These are phyloP conservation scores for Hippophae rhamnoides DNA, from an alignment of 306 rosid species.

Conservation along the genomic window DNA sequence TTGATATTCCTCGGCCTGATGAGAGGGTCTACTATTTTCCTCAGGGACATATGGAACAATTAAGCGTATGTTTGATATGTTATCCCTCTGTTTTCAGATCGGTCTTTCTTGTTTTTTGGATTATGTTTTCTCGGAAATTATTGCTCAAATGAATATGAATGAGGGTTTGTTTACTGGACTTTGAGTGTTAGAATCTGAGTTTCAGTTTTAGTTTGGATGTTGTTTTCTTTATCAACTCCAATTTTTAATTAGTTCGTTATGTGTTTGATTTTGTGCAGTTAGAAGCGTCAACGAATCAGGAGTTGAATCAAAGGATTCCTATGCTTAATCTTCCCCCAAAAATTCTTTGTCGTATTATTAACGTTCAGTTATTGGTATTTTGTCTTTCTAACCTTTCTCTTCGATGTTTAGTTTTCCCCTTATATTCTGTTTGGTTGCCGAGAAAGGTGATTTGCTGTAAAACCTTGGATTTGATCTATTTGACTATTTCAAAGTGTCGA, in stretches of 20 bases:
- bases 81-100: constrained; percentile 15
- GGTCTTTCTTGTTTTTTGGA: constrained; percentile 3
- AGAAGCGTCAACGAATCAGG: constrained; percentile 85
- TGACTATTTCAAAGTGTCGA: background rate
- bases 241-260: constrained; percentile 1
- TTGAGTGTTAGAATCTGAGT: background rate
- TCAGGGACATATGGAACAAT: constrained; percentile 97
- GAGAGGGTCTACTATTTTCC: constrained; percentile 82
- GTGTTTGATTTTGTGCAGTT: constrained; percentile 34
- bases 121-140: background rate
- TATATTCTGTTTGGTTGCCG: background rate
- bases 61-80: constrained; percentile 16
- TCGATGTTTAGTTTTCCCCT: constrained; percentile 1
- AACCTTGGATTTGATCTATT: background rate
- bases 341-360: constrained; percentile 64
- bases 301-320: constrained; percentile 68
- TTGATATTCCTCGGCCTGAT: constrained; percentile 52
- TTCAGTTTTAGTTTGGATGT: constrained; percentile 2
- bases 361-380: constrained; percentile 60
- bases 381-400: constrained; percentile 3
- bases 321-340: constrained; percentile 64
- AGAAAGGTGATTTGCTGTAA: constrained; percentile 5
- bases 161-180: background rate
- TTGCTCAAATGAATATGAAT: background rate
- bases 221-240: background rate